These are phyloP conservation scores for Hypomyces perniciosus DNA, from an alignment of 2,329 filamentous ascomycete species.

Conservation along the genomic window DNA sequence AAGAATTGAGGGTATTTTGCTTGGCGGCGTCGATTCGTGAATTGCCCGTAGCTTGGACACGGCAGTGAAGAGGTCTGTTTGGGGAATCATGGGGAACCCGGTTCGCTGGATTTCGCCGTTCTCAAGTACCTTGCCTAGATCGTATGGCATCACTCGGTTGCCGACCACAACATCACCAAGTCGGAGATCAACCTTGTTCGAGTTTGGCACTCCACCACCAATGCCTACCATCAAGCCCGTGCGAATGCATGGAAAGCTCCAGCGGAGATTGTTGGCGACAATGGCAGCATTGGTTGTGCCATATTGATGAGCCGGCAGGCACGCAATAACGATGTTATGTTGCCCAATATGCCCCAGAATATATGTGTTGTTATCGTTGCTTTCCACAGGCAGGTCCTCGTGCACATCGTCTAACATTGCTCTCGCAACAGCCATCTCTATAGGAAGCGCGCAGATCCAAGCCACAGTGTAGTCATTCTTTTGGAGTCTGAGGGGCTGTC, in stretches of 20 bases:
- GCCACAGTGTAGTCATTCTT: neutral
- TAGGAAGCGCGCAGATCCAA: neutral
- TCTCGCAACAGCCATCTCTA: neutral
- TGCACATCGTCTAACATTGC: neutral
- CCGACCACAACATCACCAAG: slow-evolving; percentile 18
- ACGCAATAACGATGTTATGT: neutral
- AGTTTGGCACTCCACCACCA: slow-evolving; percentile 14
- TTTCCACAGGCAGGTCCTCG: neutral
- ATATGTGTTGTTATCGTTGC: neutral
- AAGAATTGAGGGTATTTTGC: too few species aligned
- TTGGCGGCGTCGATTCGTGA: too few species aligned
- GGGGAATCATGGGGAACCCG: too few species aligned
- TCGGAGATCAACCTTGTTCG: slow-evolving; percentile 2
- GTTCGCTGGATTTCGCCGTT: neutral
- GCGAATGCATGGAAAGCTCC: slow-evolving; percentile 24
- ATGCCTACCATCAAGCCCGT: slow-evolving; percentile 17
- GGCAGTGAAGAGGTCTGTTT: too few species aligned
- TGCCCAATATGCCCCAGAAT: neutral
- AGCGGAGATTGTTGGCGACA: slow-evolving; percentile 25
- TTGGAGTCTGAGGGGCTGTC: too few species aligned
- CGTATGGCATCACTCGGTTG: slow-evolving; percentile 7
- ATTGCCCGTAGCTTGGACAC: too few species aligned
- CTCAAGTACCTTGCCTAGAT: slow-evolving; percentile 2
- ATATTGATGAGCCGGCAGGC: slow-evolving; percentile 7
- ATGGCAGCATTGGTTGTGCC: slow-evolving; percentile 24